A percentile compares a stretch with the other conserved stretches of the same genome.
These are phyloP conservation scores for Lactuca sativa DNA, from an alignment of 129 eudicot species.

Conservation along the genomic window DNA sequence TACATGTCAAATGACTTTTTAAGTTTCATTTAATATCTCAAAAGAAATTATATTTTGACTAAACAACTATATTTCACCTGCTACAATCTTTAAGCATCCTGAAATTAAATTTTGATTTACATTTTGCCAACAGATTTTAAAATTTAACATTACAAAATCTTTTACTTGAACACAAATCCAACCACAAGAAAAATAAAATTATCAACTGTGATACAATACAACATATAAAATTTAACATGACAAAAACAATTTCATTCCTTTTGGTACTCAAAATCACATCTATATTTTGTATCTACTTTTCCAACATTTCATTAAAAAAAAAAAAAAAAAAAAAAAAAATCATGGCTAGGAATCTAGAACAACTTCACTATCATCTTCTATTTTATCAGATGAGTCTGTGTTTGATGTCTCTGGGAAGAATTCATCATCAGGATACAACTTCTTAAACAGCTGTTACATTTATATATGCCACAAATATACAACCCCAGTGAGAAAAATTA, in stretches of 20 bases:
- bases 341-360: constrained; percentile 29
- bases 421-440: constrained; percentile 65
- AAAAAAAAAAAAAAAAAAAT: neutral
- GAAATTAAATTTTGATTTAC: too few species aligned
- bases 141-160: too few species aligned
- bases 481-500: neutral
- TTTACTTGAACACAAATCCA: constrained; percentile 6
- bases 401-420: constrained; percentile 56
- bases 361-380: constrained; percentile 41
- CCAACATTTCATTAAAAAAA: neutral
- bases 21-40: too few species aligned
- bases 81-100: too few species aligned
- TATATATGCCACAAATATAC: neutral
- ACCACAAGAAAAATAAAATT: neutral
- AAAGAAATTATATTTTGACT: too few species aligned
- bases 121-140: too few species aligned
- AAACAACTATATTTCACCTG: too few species aligned
- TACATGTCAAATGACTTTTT: too few species aligned
- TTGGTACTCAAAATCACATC: constrained; percentile 4
- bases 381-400: constrained; percentile 41
- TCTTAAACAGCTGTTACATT: constrained; percentile 53
- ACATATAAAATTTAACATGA: neutral
- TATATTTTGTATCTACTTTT: constrained; percentile 10
- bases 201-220: constrained; percentile 21
- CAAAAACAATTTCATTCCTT: neutral